Evolutionary conservation across 108 stramenopile genomes (phyloP), one percentile per base, ranked within the genome.

Genomic region (Skeletonema marinoi): DNA sequence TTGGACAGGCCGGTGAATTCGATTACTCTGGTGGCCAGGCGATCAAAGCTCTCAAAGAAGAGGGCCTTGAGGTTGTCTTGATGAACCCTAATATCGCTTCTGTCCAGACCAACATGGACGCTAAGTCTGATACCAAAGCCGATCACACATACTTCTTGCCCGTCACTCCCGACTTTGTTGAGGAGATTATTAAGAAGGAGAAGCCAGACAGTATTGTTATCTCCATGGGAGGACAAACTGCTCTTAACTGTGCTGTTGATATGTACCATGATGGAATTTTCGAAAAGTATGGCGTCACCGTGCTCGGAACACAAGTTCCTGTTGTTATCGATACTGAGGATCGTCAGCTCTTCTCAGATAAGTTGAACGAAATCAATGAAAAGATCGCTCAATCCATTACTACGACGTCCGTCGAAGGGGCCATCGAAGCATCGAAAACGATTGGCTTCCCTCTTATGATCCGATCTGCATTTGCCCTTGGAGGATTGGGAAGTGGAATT

Each of bases 31-130:
- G 98, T 35, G 93, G 97, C 68, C 98, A 99, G 84, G 97, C 97
- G 51, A 98, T 98, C 83, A 97, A 97, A 89, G 98, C 98, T 39
- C 87, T 99, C 67, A 98, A 99, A 82, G 98, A 99, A 74, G 98
- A 98, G 88, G 98, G 98, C 65, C 83, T 89, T 62, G 95, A 99
- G 83, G 97, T 98, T 75, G 89, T 99, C 42, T 86, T 99, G 30
- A 99, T 99, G 97, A 99, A 99, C 88, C 98, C 98, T 63, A 99
- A 99, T 87, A 99, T 99, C 75, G 98, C 98, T 30, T 96, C 97
- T 36, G 98, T 99, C 19, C 98, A 99, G 81, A 99, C 98, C 66
- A 98, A 98, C 87, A 90, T 96, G 84, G 97, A 97, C 85, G 78
- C 89, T 78, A 93, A 96, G 82, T 88, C 89, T 62, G 64, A 73